Evolutionary conservation across 1,284 basidiomycete species (phyloP).

Genomic region (Agroathelia rolfsii): DNA sequence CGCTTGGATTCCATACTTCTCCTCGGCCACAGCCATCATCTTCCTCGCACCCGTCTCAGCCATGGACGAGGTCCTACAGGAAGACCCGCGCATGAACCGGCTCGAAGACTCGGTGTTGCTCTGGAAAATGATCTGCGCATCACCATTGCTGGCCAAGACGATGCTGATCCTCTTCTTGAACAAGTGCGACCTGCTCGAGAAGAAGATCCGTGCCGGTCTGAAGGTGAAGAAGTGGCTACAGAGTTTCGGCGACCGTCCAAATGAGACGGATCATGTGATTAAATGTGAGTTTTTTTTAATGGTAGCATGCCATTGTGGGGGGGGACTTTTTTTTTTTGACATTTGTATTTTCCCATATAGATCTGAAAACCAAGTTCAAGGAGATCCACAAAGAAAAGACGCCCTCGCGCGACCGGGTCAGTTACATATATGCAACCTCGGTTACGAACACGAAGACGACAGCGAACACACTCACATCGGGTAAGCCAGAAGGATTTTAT

Average conservation of each 20-base stretch:
- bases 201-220: constrained; percentile 25
- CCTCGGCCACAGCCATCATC: constrained; percentile 60
- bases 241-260: constrained; percentile 52
- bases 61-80: constrained; percentile 54
- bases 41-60: constrained; percentile 63
- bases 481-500: constrained; percentile 15
- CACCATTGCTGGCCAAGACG: constrained; percentile 44
- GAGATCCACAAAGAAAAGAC: constrained; percentile 42
- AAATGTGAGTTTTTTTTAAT: constrained; percentile 58
- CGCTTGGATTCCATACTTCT: constrained; percentile 49
- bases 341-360: constrained; percentile 26
- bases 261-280: constrained; percentile 43
- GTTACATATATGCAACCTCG: constrained; percentile 53
- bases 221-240: constrained; percentile 27
- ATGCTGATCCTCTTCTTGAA: constrained; percentile 58
- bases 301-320: background rate
- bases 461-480: constrained; percentile 25
- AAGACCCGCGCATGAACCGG: constrained; percentile 50
- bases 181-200: constrained; percentile 46
- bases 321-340: constrained; percentile 1
- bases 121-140: constrained; percentile 47
- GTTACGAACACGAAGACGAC: constrained; percentile 43
- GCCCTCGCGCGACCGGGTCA: constrained; percentile 32
- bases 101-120: constrained; percentile 59
- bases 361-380: constrained; percentile 55